Base-by-base conservation (phyloP, 1,284 basidiomycete species). In the Fomitopsis palustris region DNA sequence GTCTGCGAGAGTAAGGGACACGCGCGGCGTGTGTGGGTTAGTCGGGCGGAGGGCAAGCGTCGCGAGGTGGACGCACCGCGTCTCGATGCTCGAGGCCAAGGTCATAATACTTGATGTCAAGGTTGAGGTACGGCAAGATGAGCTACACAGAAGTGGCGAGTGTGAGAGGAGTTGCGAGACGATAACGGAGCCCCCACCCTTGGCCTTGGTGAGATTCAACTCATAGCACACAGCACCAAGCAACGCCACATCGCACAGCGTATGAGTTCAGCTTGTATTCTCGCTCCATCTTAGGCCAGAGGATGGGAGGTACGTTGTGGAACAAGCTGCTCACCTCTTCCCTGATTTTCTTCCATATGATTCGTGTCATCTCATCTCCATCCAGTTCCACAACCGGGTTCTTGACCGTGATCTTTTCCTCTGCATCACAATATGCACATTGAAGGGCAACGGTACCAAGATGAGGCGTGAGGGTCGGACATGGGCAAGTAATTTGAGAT, bases 51-150 rank as follows among this genome's bases (percentile, higher is more conserved):
- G 55, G 55, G 16, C 23, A 43, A 38, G 47, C 41, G n/a, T 52
- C 31, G 12, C 54, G 21, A n/a, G 29, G 27, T 38, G n/a, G 41
- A 75, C 85, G 58, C 66, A 93, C 92, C 67, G 89, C 81, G 75
- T 98, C 95, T 62, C 96, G 90, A 77, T 90, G 81, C 78, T 96
- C 93, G 68, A 98, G 85, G 35, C 96, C 95, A 47, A 99, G 84
- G 77, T 99, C 96, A 76, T 88, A 98, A 81, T 99, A 99, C 78
- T 98, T 98, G 83, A 99, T 93, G 71, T 99, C 93, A 43, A 99
- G 80, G 78, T 96, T 85, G 57, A 99, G 81, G 76, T 95, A 98
- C 9, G 96, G 96, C 55, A 98, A 82, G 70, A 99, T 96, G 69
- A 98, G 87, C 92, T 96, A 41, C 37, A 29, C 25, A 31, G 37